phyloP scores from a whole-genome alignment of 2,329 filamentous ascomycete species.

The Aspergillus neoniger region DNA sequence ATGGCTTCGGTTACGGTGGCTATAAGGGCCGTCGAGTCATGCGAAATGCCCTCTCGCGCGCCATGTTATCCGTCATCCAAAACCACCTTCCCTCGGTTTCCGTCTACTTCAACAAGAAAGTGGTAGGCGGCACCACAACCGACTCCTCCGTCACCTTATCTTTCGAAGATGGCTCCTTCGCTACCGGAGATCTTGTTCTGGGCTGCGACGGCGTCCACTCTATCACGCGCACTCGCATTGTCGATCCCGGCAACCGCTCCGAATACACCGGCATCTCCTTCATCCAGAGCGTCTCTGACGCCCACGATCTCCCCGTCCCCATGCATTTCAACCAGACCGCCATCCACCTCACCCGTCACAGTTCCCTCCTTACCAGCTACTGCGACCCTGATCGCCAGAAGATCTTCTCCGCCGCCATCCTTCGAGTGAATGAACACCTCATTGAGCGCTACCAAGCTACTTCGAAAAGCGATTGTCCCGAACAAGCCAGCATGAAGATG shows the following conservation, averaged over 20 bases:
- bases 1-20: constrained; percentile 26
- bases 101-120: constrained; percentile 13
- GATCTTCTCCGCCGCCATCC: constrained; percentile 41
- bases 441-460: constrained; percentile 26
- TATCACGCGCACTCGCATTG: constrained; percentile 34
- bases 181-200: constrained; percentile 39
- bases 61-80: constrained; percentile 32
- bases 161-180: constrained; percentile 36
- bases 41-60: constrained; percentile 34
- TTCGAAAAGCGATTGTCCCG: constrained; percentile 27
- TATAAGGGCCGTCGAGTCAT: constrained; percentile 37
- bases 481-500: constrained; percentile 32
- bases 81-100: constrained; percentile 19
- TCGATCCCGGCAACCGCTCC: constrained; percentile 37
- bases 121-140: constrained; percentile 11
- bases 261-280: constrained; percentile 45
- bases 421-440: constrained; percentile 34
- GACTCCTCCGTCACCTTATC: constrained; percentile 26
- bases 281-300: constrained; percentile 36
- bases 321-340: constrained; percentile 34
- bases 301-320: constrained; percentile 20
- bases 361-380: constrained; percentile 40
- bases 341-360: constrained; percentile 37
- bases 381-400: constrained; percentile 32
- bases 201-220: constrained; percentile 47